Conservation (phyloP, 2,329 filamentous ascomycete species). For the Aschersonia sp. region DNA sequence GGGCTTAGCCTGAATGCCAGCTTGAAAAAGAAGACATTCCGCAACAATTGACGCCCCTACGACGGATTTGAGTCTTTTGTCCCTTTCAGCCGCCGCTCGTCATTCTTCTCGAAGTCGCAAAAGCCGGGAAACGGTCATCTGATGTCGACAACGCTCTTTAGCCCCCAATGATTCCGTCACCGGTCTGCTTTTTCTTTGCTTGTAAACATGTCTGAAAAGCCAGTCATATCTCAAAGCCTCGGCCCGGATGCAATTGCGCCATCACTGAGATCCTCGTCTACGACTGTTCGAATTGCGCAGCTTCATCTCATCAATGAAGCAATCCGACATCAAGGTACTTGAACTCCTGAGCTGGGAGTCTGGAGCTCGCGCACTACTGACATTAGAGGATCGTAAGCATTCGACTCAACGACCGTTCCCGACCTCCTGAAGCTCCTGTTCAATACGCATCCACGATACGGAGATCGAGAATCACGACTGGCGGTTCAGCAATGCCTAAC, state of each 20-base stretch:
- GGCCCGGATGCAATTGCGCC: conserved; percentile 22
- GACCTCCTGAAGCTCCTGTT: conserved; percentile 61
- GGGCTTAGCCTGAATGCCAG: no score
- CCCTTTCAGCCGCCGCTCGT: no score
- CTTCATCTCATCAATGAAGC: conserved; percentile 42
- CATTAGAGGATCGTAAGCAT: conserved; percentile 12
- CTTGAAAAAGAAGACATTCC: no score
- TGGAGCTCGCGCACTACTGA: background rate
- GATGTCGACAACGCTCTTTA: conserved; percentile 1
- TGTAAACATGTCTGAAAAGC: conserved; percentile 20
- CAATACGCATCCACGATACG: conserved; percentile 74
- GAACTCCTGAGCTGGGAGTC: background rate
- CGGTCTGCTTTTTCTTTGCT: conserved; percentile 7
- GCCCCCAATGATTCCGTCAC: conserved; percentile 20
- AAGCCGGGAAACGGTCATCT: background rate
- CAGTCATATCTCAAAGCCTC: conserved; percentile 26
- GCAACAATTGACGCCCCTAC: no score
- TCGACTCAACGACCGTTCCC: conserved; percentile 33
- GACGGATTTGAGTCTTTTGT: no score
- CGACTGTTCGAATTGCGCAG: conserved; percentile 36
- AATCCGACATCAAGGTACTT: conserved; percentile 17
- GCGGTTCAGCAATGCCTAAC: conserved; percentile 72
- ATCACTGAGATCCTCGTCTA: conserved; percentile 48
- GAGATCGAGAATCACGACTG: conserved; percentile 70
- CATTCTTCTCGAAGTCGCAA: background rate